phyloP scores from a whole-genome alignment of 352 stramenopile genomes.

The Pythium folliculosum region DNA sequence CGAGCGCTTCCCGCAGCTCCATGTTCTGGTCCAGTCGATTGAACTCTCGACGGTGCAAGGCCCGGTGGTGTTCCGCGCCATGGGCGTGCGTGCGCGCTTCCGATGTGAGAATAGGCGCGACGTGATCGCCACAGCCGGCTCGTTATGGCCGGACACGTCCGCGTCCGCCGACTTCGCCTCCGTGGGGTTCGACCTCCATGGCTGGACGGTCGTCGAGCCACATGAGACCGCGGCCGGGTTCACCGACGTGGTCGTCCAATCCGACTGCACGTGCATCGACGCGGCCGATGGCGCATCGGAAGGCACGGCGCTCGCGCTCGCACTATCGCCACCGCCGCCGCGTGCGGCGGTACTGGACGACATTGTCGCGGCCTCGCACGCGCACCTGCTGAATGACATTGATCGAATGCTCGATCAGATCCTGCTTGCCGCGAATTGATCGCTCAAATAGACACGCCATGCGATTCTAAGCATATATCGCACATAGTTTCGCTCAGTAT shows the following conservation, averaged over 20 bases:
- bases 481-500: no score
- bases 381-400: background rate
- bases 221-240: background rate
- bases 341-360: background rate
- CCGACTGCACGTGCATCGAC: background rate
- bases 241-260: background rate
- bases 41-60: background rate
- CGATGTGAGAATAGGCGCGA: background rate
- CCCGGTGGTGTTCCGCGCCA: background rate
- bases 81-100: background rate
- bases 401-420: background rate
- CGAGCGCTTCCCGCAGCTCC: background rate
- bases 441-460: no score
- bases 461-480: no score
- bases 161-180: background rate
- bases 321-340: background rate
- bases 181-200: background rate
- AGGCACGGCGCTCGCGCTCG: no score
- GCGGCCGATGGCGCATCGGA: no score
- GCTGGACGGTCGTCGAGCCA: background rate
- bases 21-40: background rate
- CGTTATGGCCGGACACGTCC: background rate
- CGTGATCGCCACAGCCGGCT: background rate
- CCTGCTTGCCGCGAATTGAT: no score
- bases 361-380: background rate